A percentile compares a stretch with the other conserved stretches of the same genome.
phyloP scores from a whole-genome alignment of 768 basidiomycete species.

The Fibroporia radiculosa region DNA sequence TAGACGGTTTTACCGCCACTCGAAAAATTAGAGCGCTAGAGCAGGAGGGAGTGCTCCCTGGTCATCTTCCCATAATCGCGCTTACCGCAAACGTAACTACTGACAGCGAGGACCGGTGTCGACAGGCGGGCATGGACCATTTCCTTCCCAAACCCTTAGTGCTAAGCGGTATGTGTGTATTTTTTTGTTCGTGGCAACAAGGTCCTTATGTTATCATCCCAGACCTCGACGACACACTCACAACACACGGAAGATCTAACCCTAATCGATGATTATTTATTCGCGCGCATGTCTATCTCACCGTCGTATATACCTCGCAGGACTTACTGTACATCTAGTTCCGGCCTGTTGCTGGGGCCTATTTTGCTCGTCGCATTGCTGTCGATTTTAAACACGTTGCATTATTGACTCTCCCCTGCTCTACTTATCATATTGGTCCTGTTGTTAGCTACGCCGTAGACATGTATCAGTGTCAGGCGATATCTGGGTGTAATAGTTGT shows the following conservation, averaged over 20 bases:
- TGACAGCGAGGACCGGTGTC: slow-evolving; percentile 21
- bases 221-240: slow-evolving; percentile 1
- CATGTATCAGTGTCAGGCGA: too few species aligned
- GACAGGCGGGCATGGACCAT: slow-evolving; percentile 21
- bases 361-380: too few species aligned
- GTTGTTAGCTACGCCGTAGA: too few species aligned
- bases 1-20: slow-evolving; percentile 22
- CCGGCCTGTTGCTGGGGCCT: too few species aligned
- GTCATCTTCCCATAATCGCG: slow-evolving; percentile 20
- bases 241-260: neutral
- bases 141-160: slow-evolving; percentile 23
- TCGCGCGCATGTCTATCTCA: neutral
- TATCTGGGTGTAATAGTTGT: too few species aligned
- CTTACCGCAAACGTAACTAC: slow-evolving; percentile 23
- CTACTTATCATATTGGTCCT: too few species aligned
- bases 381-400: too few species aligned
- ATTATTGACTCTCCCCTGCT: too few species aligned
- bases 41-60: slow-evolving; percentile 13
- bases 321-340: too few species aligned
- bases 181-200: neutral
- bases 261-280: neutral
- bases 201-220: neutral
- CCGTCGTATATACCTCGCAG: neutral
- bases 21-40: slow-evolving; percentile 19
- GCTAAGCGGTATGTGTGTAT: slow-evolving; percentile 14